Evolutionary conservation across 352 stramenopile genomes (phyloP).

Genomic region (Phytophthora sp.): DNA sequence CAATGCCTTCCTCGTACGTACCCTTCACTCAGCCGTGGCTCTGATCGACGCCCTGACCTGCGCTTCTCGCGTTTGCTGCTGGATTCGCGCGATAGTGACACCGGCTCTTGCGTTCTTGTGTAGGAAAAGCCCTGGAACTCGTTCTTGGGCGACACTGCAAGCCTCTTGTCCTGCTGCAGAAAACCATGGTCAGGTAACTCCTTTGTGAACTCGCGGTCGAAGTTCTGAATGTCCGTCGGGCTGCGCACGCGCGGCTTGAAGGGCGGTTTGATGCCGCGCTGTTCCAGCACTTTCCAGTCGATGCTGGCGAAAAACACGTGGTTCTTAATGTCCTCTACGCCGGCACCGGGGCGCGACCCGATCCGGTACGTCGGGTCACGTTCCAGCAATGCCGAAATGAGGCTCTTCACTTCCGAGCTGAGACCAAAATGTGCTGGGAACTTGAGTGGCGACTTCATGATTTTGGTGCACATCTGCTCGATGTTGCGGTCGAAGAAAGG

Average conservation of each 20-base stretch:
- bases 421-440: constrained; percentile 87
- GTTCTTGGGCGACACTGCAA: constrained; percentile 81
- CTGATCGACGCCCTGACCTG: constrained; percentile 34
- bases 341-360: constrained; percentile 66
- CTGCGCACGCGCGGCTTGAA: constrained; percentile 87
- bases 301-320: constrained; percentile 85
- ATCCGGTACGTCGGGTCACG: constrained; percentile 74
- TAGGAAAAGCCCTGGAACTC: constrained; percentile 90
- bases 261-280: constrained; percentile 75
- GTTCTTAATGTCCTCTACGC: constrained; percentile 77
- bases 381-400: constrained; percentile 81
- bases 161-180: constrained; percentile 77
- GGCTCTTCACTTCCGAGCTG: constrained; percentile 74
- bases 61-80: constrained; percentile 42
- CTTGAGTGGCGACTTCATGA: constrained; percentile 89
- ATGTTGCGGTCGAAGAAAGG: constrained; percentile 94
- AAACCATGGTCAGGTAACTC: constrained; percentile 81
- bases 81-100: constrained; percentile 23
- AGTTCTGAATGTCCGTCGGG: constrained; percentile 88
- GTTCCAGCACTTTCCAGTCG: constrained; percentile 78
- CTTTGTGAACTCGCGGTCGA: constrained; percentile 90
- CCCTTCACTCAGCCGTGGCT: constrained; percentile 38
- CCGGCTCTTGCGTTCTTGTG: constrained; percentile 43
- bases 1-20: constrained; percentile 45
- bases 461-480: constrained; percentile 92